phyloP scores from a whole-genome alignment of 2,329 filamentous ascomycete species.

The Lasiodiplodia hormozganensis region DNA sequence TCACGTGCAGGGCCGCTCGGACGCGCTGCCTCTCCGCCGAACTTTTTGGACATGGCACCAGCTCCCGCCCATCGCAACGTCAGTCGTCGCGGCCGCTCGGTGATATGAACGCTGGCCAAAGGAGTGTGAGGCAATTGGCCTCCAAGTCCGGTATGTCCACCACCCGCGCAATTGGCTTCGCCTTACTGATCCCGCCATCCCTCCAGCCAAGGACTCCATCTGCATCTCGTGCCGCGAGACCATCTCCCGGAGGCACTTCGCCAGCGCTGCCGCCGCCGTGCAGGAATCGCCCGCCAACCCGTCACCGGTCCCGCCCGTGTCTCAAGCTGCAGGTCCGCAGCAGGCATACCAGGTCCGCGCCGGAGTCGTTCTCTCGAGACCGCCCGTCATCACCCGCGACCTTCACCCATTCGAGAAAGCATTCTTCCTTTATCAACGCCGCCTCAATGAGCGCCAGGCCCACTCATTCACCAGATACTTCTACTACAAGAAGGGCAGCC shows the following conservation, averaged over 20 bases:
- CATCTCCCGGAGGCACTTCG: conserved; percentile 44
- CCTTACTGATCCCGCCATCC: conserved; percentile 35
- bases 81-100: conserved; percentile 30
- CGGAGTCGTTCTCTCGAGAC: conserved; percentile 84
- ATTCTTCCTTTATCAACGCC: conserved; percentile 96
- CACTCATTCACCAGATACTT: conserved; percentile 89
- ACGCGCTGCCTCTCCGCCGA: conserved; percentile 34
- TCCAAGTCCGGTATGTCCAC: conserved; percentile 46
- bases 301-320: conserved; percentile 39
- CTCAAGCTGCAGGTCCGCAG: conserved; percentile 47
- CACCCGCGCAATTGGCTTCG: conserved; percentile 26
- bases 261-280: conserved; percentile 46
- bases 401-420: conserved; percentile 89
- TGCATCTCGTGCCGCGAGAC: conserved; percentile 55
- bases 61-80: conserved; percentile 26
- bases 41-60: conserved; percentile 29
- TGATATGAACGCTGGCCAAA: conserved; percentile 53
- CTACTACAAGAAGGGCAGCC: conserved; percentile 92
- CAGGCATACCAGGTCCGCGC: conserved; percentile 57
- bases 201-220: conserved; percentile 48
- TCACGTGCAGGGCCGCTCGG: conserved; percentile 36
- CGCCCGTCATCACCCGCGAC: conserved; percentile 83
- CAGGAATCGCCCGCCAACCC: conserved; percentile 40
- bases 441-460: conserved; percentile 89
- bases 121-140: conserved; percentile 53